Conservation (phyloP, 768 basidiomycete species). For the Rhodosporidiobolus sp. region DNA sequence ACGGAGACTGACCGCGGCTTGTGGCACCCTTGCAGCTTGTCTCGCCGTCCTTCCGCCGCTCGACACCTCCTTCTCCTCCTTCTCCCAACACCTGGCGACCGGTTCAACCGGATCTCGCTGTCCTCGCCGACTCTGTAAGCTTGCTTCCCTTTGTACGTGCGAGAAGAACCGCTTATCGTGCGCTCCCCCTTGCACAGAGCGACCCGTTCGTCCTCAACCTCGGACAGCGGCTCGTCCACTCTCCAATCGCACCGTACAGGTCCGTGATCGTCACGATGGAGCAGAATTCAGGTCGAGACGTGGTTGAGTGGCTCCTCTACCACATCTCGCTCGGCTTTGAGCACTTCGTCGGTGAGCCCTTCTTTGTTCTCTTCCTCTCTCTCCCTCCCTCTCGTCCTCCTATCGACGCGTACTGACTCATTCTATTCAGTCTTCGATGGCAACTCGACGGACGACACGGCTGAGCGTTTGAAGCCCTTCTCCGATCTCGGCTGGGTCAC, state of each 20-base stretch:
- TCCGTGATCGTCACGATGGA: constrained; percentile 1
- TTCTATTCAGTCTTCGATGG: not conserved
- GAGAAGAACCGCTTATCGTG: no score
- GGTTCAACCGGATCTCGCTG: no score
- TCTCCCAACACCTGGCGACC: no score
- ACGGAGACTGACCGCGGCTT: no score
- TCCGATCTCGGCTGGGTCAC: constrained; percentile 18
- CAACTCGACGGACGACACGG: not conserved
- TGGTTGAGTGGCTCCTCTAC: constrained; percentile 17
- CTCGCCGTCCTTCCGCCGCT: no score
- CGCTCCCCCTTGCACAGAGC: not conserved
- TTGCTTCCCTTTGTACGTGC: no score
- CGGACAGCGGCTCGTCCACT: not conserved
- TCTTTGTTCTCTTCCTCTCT: no score
- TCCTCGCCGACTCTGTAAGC: no score
- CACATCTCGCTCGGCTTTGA: constrained; percentile 10
- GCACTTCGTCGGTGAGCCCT: constrained; percentile 4
- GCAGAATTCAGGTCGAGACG: not conserved
- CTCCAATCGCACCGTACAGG: not conserved
- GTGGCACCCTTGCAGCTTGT: no score
- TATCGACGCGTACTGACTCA: no score
- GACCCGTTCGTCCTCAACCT: not conserved
- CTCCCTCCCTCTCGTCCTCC: no score
- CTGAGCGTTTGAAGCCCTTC: not conserved
- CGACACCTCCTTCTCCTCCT: no score